phyloP scores from a whole-genome alignment of 129 eudicot species.

The Centella asiatica region DNA sequence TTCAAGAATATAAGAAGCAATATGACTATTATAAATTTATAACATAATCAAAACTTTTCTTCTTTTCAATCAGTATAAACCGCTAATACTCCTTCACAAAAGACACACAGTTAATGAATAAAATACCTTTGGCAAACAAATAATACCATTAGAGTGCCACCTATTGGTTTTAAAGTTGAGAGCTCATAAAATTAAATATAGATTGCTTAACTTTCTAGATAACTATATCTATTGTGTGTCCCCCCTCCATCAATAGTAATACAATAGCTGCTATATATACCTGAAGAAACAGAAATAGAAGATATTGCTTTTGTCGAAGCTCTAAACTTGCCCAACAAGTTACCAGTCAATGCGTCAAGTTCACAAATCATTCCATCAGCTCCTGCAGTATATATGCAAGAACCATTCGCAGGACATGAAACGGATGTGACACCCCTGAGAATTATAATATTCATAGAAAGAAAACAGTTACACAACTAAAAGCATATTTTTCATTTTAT shows the following conservation, averaged over 20 bases:
- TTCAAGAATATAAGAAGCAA: no score
- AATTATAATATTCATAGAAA: background rate
- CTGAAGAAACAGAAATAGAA: conserved; percentile 71
- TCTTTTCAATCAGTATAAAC: no score
- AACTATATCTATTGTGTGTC: background rate
- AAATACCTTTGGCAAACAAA: no score
- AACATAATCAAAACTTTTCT: no score
- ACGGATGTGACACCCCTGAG: conserved; percentile 85
- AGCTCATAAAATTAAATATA: background rate
- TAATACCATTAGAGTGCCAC: no score
- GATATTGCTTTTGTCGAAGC: conserved; percentile 77
- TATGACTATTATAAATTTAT: no score
- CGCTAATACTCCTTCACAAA: no score
- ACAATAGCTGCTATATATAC: conserved; percentile 22
- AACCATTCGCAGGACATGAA: conserved; percentile 51
- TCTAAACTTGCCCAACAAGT: conserved; percentile 60
- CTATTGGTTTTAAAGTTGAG: background rate
- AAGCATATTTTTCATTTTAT: conserved; percentile 4
- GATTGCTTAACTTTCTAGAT: background rate
- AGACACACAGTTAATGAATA: no score
- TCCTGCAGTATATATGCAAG: conserved; percentile 73
- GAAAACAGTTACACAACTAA: conserved; percentile 2
- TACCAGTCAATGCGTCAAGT: conserved; percentile 70
- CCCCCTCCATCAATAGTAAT: background rate
- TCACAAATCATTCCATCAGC: conserved; percentile 87